Percentiles rank a stretch among this genome's conserved stretches.
Evolutionary conservation across 495 filamentous ascomycete species (phyloP).

Genomic region (Paragyromitra xinjiangensis): DNA sequence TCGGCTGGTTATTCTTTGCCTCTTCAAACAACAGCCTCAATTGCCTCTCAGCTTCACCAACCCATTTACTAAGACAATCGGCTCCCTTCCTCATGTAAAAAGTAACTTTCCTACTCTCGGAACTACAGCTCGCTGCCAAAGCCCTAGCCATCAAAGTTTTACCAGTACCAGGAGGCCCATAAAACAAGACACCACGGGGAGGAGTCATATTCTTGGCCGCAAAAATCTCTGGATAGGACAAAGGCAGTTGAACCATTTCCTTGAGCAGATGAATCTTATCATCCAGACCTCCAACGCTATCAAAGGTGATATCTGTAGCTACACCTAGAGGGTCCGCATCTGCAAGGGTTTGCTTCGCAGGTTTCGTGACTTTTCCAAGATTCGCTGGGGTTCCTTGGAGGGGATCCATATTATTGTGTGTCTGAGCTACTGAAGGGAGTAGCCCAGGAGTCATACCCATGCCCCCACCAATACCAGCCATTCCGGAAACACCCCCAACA

Average conservation of each 20-base stretch:
- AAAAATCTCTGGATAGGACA: constrained; percentile 97
- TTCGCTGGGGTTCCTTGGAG: constrained; percentile 79
- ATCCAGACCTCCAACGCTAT: constrained; percentile 87
- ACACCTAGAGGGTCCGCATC: constrained; percentile 95
- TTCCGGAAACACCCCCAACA: constrained; percentile 66
- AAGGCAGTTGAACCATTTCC: constrained; percentile 94
- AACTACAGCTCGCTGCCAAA: constrained; percentile 68
- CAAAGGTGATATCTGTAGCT: constrained; percentile 89
- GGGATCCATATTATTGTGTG: constrained; percentile 71
- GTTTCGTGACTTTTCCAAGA: constrained; percentile 81
- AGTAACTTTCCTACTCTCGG: constrained; percentile 87
- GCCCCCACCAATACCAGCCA: constrained; percentile 72
- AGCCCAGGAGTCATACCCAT: constrained; percentile 77
- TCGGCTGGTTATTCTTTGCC: constrained; percentile 90
- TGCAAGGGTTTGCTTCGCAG: constrained; percentile 72
- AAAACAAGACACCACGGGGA: constrained; percentile 92
- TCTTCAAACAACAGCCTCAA: constrained; percentile 94
- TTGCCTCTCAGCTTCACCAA: constrained; percentile 96
- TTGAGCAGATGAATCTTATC: constrained; percentile 94
- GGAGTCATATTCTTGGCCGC: constrained; percentile 88
- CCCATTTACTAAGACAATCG: constrained; percentile 97
- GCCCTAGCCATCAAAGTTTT: constrained; percentile 95
- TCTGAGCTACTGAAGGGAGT: constrained; percentile 66
- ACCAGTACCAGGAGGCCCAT: constrained; percentile 95
- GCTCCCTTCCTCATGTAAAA: constrained; percentile 99